phyloP scores from a whole-genome alignment of 2,329 filamentous ascomycete species.

The Beauveria rudraprayagi region DNA sequence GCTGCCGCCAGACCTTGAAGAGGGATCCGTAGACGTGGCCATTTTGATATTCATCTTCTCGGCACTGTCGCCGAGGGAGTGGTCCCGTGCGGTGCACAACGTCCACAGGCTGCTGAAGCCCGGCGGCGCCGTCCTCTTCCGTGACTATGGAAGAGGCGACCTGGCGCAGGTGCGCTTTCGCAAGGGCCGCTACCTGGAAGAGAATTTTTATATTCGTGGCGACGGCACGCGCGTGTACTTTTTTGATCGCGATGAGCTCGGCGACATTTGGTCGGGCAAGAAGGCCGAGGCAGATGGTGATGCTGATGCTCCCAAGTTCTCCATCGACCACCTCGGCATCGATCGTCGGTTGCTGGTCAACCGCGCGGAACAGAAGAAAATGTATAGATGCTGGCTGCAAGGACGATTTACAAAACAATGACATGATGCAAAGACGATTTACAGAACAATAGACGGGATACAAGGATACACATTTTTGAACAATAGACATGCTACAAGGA shows the following conservation, averaged over 20 bases:
- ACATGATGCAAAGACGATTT: slow-evolving; percentile 13
- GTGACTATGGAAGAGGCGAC: slow-evolving; percentile 93
- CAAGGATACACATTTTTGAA: too few relatives aligned
- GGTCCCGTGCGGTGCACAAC: slow-evolving; percentile 74
- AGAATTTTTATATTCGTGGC: slow-evolving; percentile 95
- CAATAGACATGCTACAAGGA: too few relatives aligned
- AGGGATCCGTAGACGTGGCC: slow-evolving; percentile 82
- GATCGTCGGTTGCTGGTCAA: slow-evolving; percentile 91
- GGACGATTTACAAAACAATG: slow-evolving; percentile 67
- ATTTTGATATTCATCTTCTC: slow-evolving; percentile 98
- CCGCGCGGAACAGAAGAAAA: slow-evolving; percentile 81
- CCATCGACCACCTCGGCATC: slow-evolving; percentile 69
- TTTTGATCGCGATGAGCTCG: slow-evolving; percentile 80
- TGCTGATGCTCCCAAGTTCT: slow-evolving; percentile 41
- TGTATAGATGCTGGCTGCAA: slow-evolving; percentile 97
- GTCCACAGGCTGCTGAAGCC: slow-evolving; percentile 78
- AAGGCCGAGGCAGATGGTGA: slow-evolving; percentile 19
- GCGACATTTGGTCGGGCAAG: slow-evolving; percentile 63
- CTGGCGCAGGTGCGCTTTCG: slow-evolving; percentile 95
- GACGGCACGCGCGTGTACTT: slow-evolving; percentile 97
- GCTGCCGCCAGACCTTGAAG: slow-evolving; percentile 67
- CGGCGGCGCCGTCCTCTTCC: slow-evolving; percentile 87
- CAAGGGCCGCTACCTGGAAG: slow-evolving; percentile 85
- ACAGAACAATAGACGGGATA: neutral
- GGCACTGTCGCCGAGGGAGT: slow-evolving; percentile 76